Base-by-base conservation (phyloP, 2,329 filamentous ascomycete genomes). In the Cercospora zeina region DNA sequence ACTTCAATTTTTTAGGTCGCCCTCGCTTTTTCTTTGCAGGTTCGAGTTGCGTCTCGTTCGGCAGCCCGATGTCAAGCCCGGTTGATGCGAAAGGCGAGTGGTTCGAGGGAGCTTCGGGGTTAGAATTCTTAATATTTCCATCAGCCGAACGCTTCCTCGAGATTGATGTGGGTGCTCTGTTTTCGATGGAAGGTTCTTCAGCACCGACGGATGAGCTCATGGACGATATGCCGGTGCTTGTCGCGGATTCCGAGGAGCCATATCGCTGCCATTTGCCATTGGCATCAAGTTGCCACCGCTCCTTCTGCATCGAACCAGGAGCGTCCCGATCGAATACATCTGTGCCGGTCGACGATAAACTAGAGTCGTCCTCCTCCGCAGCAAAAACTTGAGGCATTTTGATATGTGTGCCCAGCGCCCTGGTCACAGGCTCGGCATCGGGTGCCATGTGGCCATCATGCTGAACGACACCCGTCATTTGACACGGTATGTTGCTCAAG, bases 141-240 rank as follows among this genome's bases (percentile, higher is more conserved):
- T 74, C 70, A 14, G 68, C 59, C 67, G 68, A 69, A 34, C 72
- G 71, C 62, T 74, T 74, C 56, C 62, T 67, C 5, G 69, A 68
- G 27, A 61, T 39, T 16, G 58, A 54, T 16, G 14, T 9, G 13
- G 47, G 24, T 16, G 39, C 63, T 14, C 45, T 31, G 14, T 39
- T 59, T 59, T 68, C 55, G 50, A 51, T 56, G 16, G 55, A 34
- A 27, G 45, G 30, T 30, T 71, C 69, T 54, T 73, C 70, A 21
- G 72, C 68, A 19, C 59, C 68, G 31, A 73, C 65, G 27, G 71
- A 72, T 21, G 72, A 73, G 53, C 64, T 68, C 58, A 74, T 68
- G n/a, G 72, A 74, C 31, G 72, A 71, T 36, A 74, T 69, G 47
- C 66, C 71, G 14, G 72, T 74, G 64, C 72, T 73, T 31, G 70